Evolutionary conservation across 192 early-diverging fungal genomes (phyloP), one percentile per base, ranked within the genome.

Genomic region (Backusella parvicylindrica): DNA sequence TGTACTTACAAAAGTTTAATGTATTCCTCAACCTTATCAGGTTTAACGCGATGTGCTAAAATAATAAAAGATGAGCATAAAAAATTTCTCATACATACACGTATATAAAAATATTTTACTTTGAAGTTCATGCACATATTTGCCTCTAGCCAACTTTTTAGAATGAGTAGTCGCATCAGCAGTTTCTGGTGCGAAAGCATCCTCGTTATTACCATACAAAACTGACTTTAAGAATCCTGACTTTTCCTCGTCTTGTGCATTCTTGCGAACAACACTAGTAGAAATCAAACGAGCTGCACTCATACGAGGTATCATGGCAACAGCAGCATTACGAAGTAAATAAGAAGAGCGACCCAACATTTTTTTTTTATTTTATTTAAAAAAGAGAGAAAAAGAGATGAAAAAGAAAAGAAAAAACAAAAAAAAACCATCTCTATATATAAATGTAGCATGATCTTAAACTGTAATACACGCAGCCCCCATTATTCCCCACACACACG

Each of bases 121-220:
- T 73, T 91, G 85, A 56, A 96, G 78, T 80, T 98, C 95, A 82
- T 96, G 95, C 16, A 97, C 93, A 73, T 94, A 96, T 84, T 96
- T 96, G 50, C 93, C 93, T 41, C 92, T 84, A 11, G 92, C 92
- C 33, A 95, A 73, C n/a, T 90, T 77, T 81, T 94, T 94, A 28
- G 92, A 93, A 69, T 94, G 86, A 12, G 93, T 92, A 72, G 82
- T 77, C 31, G 79, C 76, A 68, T 68, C 66, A 28, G n/a, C 30
- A 7, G 64, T 30, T 8, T 33, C 33, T 5, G 63, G 33, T 8
- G 36, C 33, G 26, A 21, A 4, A 1, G 5, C 32, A 36, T 68
- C n/a, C 36, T 68, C 33, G 1, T 68, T 36, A 13, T 68, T 68
- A 28, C 66, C 66, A 23, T 68, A 63, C 9, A 63, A 2, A 12